Evolutionary conservation across 2,329 filamentous ascomycete species (phyloP).

Genomic region (Calonectria ilicicola): DNA sequence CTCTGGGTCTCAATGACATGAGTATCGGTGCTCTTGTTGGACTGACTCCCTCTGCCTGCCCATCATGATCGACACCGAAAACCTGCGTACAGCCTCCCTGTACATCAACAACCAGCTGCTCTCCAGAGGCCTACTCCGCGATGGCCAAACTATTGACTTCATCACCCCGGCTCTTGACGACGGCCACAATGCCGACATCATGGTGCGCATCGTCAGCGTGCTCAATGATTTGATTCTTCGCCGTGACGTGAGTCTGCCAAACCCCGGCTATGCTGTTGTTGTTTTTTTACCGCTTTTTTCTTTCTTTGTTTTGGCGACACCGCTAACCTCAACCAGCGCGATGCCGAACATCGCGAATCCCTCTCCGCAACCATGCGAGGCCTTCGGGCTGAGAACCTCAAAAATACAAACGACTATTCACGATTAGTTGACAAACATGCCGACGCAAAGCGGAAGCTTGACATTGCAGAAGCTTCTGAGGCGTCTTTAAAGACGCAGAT

Average conservation of each 20-base stretch:
- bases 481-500: conserved; percentile 76
- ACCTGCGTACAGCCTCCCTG: conserved; percentile 74
- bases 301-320: background rate
- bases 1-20: conserved; percentile 33
- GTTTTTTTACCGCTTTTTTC: background rate
- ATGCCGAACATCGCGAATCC: conserved; percentile 88
- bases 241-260: conserved; percentile 74
- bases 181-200: conserved; percentile 69
- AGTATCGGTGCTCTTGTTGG: conserved; percentile 28
- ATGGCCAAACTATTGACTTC: conserved; percentile 86
- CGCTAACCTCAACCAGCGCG: conserved; percentile 69
- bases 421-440: conserved; percentile 65
- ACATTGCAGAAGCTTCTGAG: conserved; percentile 76
- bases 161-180: conserved; percentile 74
- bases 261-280: no score
- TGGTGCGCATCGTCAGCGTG: conserved; percentile 90
- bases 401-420: conserved; percentile 77
- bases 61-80: conserved; percentile 69
- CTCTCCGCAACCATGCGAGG: conserved; percentile 82
- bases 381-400: conserved; percentile 80
- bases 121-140: conserved; percentile 72
- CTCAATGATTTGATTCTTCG: conserved; percentile 93
- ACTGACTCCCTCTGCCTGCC: conserved; percentile 16
- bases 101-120: conserved; percentile 81
- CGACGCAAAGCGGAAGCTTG: conserved; percentile 67